These are phyloP conservation scores for Curvularia verruculosa DNA, from an alignment of 2,329 filamentous ascomycete genomes.

Conservation along the genomic window DNA sequence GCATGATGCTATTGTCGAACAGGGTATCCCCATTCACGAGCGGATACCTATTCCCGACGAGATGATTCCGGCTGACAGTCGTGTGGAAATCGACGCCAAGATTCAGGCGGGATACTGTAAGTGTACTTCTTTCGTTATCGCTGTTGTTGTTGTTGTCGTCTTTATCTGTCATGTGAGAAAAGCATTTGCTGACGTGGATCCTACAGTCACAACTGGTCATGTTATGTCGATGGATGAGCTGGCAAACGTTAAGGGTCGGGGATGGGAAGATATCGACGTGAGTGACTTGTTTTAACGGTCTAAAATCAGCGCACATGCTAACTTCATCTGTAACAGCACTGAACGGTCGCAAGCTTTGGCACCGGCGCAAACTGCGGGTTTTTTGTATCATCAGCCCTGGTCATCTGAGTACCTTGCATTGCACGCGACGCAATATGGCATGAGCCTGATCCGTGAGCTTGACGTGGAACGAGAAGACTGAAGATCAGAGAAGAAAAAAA, in stretches of 20 bases:
- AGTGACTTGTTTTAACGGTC: conserved; percentile 25
- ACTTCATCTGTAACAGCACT: conserved; percentile 39
- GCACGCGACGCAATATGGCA: background rate
- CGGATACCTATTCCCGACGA: conserved; percentile 90
- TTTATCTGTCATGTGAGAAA: background rate
- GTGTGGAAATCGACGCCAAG: conserved; percentile 99
- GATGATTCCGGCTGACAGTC: conserved; percentile 90
- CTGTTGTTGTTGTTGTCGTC: background rate
- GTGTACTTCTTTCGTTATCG: too few species aligned
- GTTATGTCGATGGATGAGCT: conserved; percentile 88
- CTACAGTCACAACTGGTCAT: conserved; percentile 78
- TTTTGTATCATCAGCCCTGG: background rate
- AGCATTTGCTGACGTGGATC: conserved; percentile 26
- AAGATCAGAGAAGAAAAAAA: background rate
- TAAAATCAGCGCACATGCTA: conserved; percentile 19
- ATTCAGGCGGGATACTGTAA: conserved; percentile 86
- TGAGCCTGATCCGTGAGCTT: background rate
- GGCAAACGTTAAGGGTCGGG: conserved; percentile 81
- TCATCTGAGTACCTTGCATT: conserved; percentile 24
- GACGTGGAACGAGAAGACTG: background rate
- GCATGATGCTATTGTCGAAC: conserved; percentile 84
- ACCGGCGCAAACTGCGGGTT: conserved; percentile 13
- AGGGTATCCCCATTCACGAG: conserved; percentile 87
- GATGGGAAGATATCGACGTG: conserved; percentile 78
- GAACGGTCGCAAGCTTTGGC: conserved; percentile 15